A percentile compares a stretch with the other conserved stretches of the same genome.
phyloP scores from a whole-genome alignment of 2,329 filamentous ascomycete species.

The Fusarium torreyae region DNA sequence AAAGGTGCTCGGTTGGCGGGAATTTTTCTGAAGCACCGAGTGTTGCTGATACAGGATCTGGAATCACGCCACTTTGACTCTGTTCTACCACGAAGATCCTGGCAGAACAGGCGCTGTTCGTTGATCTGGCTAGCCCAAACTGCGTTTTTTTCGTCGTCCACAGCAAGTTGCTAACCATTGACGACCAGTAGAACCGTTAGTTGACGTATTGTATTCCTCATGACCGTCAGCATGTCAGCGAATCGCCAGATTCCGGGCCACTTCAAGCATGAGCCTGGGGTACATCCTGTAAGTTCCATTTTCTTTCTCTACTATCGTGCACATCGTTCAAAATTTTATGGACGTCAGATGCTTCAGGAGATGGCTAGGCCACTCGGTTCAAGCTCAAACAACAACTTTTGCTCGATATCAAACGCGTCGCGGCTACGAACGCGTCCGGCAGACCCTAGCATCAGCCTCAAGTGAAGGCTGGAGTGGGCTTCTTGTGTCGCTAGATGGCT shows the following conservation, averaged over 20 bases:
- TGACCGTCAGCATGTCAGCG: constrained; percentile 52
- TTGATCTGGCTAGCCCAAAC: constrained; percentile 24
- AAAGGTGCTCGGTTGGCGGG: constrained; percentile 39
- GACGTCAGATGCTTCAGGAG: not conserved
- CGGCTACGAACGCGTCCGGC: constrained; percentile 35
- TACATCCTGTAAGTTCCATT: constrained; percentile 50
- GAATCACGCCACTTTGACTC: constrained; percentile 46
- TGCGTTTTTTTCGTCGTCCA: constrained; percentile 23
- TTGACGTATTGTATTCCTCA: constrained; percentile 36
- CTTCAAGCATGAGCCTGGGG: constrained; percentile 52
- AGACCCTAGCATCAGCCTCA: constrained; percentile 42
- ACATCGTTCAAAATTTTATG: not conserved
- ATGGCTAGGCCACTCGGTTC: constrained; percentile 3
- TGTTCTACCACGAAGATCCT: constrained; percentile 44
- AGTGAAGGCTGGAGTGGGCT: constrained; percentile 43
- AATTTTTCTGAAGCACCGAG: constrained; percentile 39
- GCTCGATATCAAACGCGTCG: constrained; percentile 24
- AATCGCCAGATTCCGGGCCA: constrained; percentile 49
- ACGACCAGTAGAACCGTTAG: constrained; percentile 30
- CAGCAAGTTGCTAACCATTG: constrained; percentile 40
- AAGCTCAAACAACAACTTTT: constrained; percentile 5
- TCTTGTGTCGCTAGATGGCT: constrained; percentile 20
- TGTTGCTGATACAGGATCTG: constrained; percentile 41
- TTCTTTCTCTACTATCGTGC: constrained; percentile 15
- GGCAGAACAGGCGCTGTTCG: constrained; percentile 32